These are phyloP conservation scores for Quercus wislizeni DNA, from an alignment of 306 rosid species.

Conservation along the genomic window DNA sequence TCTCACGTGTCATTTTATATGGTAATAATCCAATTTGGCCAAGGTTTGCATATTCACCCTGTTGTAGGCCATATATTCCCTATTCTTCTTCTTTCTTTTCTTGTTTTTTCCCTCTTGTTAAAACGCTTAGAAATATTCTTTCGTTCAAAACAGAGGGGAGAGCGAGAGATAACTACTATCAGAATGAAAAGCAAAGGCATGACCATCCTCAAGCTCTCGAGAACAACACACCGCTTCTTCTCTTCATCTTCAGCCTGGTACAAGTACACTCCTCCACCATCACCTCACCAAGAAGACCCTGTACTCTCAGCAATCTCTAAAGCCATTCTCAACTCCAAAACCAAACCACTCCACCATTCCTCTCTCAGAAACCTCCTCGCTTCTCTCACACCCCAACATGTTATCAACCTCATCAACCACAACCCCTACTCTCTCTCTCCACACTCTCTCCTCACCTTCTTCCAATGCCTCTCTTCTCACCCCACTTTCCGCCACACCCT, in stretches of 20 bases:
- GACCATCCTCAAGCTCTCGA: too few species aligned
- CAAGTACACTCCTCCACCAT: constrained; percentile 16
- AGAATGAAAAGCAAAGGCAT: too few species aligned
- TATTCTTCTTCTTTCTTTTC: too few species aligned
- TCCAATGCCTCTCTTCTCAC: constrained; percentile 35
- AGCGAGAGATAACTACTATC: too few species aligned
- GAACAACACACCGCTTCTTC: too few species aligned
- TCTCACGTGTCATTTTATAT: too few species aligned
- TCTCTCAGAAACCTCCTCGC: constrained; percentile 50
- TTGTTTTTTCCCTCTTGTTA: too few species aligned
- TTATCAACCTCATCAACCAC: constrained; percentile 54
- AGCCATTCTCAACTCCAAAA: constrained; percentile 40
- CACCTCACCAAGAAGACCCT: constrained; percentile 11
- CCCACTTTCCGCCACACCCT: constrained; percentile 68
- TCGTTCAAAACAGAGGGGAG: too few species aligned
- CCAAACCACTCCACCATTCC: constrained; percentile 31
- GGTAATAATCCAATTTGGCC: too few species aligned
- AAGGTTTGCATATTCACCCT: too few species aligned
- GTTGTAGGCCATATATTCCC: too few species aligned
- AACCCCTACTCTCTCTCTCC: constrained; percentile 75
- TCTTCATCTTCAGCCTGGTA: constrained; percentile 14
- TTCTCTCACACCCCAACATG: constrained; percentile 43
- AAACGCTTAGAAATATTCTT: too few species aligned
- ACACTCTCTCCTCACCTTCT: constrained; percentile 62
- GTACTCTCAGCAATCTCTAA: constrained; percentile 46